phyloP scores from a whole-genome alignment of 345 rosid species.

The Bruguiera gymnorhiza region DNA sequence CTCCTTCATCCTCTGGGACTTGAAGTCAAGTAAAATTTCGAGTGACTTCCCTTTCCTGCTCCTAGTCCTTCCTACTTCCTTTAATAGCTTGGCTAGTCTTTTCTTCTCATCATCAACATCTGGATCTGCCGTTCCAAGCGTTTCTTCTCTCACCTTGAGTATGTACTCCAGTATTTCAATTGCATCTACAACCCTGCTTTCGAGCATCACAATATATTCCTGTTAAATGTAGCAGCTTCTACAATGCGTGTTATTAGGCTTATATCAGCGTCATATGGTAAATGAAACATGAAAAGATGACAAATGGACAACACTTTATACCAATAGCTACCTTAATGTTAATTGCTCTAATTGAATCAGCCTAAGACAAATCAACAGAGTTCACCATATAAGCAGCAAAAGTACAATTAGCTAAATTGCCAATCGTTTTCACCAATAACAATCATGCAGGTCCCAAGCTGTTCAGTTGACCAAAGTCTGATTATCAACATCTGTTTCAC shows the following conservation, averaged over 20 bases:
- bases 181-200: constrained; percentile 34
- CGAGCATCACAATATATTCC: not conserved
- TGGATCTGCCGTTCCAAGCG: constrained; percentile 35
- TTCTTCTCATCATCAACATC: constrained; percentile 36
- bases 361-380: too few species aligned
- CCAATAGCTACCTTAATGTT: too few species aligned
- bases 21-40: constrained; percentile 16
- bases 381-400: too few species aligned
- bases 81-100: constrained; percentile 38
- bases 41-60: constrained; percentile 25
- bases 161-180: constrained; percentile 33
- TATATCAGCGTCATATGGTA: too few species aligned
- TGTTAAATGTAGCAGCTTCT: constrained; percentile 1
- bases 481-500: too few species aligned
- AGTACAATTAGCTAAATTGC: too few species aligned
- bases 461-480: too few species aligned
- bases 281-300: too few species aligned
- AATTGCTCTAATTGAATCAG: too few species aligned
- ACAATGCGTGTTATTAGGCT: too few species aligned
- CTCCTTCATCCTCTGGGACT: constrained; percentile 10
- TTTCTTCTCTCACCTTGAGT: constrained; percentile 31
- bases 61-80: constrained; percentile 34
- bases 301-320: too few species aligned
- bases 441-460: not conserved
- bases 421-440: too few species aligned